Percentiles rank a stretch among this genome's conserved stretches.
phyloP scores from a whole-genome alignment of 768 basidiomycete species.

The Amanita brunnescens region DNA sequence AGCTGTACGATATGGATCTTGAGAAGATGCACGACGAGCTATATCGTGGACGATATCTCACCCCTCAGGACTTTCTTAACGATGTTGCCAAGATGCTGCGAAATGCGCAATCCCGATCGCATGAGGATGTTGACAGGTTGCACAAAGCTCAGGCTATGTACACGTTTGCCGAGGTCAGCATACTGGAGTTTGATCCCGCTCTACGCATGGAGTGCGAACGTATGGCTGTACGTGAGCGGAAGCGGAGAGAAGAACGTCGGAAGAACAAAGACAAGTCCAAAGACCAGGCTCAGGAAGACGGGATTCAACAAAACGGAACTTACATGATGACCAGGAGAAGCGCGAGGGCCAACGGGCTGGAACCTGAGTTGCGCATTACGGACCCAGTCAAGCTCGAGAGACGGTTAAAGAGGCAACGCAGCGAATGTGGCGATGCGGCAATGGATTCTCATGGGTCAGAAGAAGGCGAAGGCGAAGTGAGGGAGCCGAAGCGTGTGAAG shows the following conservation, averaged over 20 bases:
- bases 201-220: conserved; percentile 80
- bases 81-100: conserved; percentile 77
- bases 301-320: conserved; percentile 11
- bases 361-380: conserved; percentile 64
- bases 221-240: conserved; percentile 72
- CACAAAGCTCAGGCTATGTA: conserved; percentile 85
- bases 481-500: conserved; percentile 18
- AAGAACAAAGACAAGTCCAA: conserved; percentile 26
- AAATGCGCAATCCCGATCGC: conserved; percentile 48
- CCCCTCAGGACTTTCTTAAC: conserved; percentile 79
- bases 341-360: conserved; percentile 62
- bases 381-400: conserved; percentile 73
- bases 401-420: conserved; percentile 61
- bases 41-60: conserved; percentile 79
- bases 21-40: conserved; percentile 85
- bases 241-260: conserved; percentile 48
- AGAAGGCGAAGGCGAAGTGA: conserved; percentile 24
- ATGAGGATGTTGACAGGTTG: conserved; percentile 66
- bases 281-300: conserved; percentile 25
- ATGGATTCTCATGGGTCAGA: conserved; percentile 46
- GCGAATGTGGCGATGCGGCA: conserved; percentile 41
- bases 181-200: conserved; percentile 75
- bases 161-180: conserved; percentile 76
- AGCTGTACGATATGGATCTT: conserved; percentile 80
- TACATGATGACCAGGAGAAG: conserved; percentile 56